These are phyloP conservation scores for Achaetomium macrosporum DNA, from an alignment of 2,329 filamentous ascomycete species.

Conservation along the genomic window DNA sequence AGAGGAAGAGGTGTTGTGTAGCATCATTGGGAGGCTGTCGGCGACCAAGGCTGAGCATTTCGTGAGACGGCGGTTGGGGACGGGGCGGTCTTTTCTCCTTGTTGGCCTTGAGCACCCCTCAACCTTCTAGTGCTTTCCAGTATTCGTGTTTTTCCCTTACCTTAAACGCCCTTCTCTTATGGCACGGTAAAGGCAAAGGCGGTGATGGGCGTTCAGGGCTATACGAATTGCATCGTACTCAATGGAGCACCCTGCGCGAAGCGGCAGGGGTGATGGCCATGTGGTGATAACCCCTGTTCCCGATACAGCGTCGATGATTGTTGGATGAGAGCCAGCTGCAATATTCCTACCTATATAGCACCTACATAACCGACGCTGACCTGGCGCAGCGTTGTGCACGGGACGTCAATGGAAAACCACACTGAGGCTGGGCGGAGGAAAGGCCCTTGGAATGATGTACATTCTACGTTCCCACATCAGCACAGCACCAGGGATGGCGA, in stretches of 20 bases:
- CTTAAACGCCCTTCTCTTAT: not conserved
- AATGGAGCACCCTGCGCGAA: not conserved
- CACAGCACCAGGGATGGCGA: not conserved
- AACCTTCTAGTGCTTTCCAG: not conserved
- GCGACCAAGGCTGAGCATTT: not conserved
- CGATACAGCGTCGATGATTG: no score
- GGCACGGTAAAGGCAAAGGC: not conserved
- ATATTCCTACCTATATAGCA: no score
- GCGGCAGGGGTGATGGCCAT: not conserved
- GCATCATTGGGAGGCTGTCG: not conserved
- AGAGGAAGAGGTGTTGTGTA: constrained; percentile 2
- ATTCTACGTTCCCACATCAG: not conserved
- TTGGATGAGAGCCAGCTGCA: no score
- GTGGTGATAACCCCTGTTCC: not conserved
- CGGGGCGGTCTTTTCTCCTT: not conserved
- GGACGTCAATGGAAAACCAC: not conserved
- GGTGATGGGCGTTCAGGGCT: not conserved
- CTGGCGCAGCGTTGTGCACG: not conserved
- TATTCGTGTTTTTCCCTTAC: not conserved
- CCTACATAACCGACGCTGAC: no score
- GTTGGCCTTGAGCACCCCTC: not conserved
- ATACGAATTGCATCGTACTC: not conserved
- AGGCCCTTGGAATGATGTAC: not conserved
- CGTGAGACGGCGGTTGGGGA: not conserved
- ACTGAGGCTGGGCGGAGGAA: not conserved